Percentiles rank a stretch among this genome's conserved stretches.
These are phyloP conservation scores for Chenopodium album DNA, from an alignment of 148 eudicot species.

Conservation along the genomic window DNA sequence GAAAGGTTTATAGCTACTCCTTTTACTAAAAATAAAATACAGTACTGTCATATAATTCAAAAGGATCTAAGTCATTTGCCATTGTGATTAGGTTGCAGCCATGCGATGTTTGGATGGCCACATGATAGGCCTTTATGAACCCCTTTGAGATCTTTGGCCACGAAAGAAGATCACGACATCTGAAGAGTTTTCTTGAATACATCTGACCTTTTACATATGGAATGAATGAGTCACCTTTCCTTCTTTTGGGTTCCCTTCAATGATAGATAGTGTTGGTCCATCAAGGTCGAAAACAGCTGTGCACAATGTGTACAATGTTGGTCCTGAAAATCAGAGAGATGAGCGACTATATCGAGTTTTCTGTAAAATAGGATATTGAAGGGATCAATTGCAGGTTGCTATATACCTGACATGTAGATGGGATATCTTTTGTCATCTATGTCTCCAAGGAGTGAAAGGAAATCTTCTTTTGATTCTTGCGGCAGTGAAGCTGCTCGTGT, in stretches of 20 bases:
- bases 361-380: not conserved
- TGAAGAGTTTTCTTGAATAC: slow-evolving; percentile 3
- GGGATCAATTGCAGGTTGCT: not conserved
- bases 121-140: slow-evolving; percentile 73
- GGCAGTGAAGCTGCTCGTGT: slow-evolving; percentile 58
- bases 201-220: slow-evolving; percentile 22
- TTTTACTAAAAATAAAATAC: not conserved
- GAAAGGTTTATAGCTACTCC: slow-evolving; percentile 48
- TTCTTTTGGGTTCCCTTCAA: slow-evolving; percentile 64
- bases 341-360: not conserved
- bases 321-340: slow-evolving; percentile 48
- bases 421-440: slow-evolving; percentile 61
- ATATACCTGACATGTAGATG: slow-evolving; percentile 79
- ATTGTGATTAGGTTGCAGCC: slow-evolving; percentile 56
- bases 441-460: slow-evolving; percentile 70
- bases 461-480: slow-evolving; percentile 57
- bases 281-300: slow-evolving; percentile 70
- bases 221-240: slow-evolving; percentile 39
- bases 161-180: not conserved
- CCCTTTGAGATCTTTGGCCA: slow-evolving; percentile 38
- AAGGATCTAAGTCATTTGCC: not conserved
- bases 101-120: slow-evolving; percentile 73
- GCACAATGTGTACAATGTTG: slow-evolving; percentile 66
- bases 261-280: slow-evolving; percentile 48
- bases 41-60: not conserved